Base-by-base conservation (phyloP, 257 asterid genomes). In the Linaria vulgaris region DNA sequence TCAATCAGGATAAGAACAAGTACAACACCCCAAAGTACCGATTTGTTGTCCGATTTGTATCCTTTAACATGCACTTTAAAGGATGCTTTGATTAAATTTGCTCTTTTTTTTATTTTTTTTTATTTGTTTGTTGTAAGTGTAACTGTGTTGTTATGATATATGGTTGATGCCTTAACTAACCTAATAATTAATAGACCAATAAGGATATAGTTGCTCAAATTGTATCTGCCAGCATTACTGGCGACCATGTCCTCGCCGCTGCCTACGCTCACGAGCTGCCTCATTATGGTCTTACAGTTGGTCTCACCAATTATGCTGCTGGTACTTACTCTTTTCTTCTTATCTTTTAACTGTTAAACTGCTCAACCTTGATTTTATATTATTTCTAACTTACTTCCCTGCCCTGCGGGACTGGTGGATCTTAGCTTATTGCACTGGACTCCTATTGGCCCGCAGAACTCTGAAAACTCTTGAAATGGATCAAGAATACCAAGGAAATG, bases 401-500 rank as follows among this genome's bases (percentile, higher is more conserved):
- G n/a, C n/a, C n/a, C n/a, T n/a, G n/a, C n/a, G n/a, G n/a, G n/a
- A 1, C 3, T 25, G 75, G 12, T 44, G 12, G 12, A n/a, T n/a
- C 27, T n/a, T 64, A 89, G 97, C 97, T 52, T 90, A 90, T 78
- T 87, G 95, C 70, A 90, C 95, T 61, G 97, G 97, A 8, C 95
- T 90, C 68, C 82, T 90, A 10, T 70, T 90, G 82, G 96, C 88
- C 12, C 91, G 96, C 44, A 84, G 96, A 31, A 92, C 85, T n/a
- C 78, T 90, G 38, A 82, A 87, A 50, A 78, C 66, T 52, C 97
- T 87, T 63, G 90, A 90, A 16, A 74, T 90, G 90, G 96, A 87
- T 63, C 72, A 70, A 27, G 95, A 85, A 67, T 90, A 87, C 23
- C 79, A 90, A 74, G 97, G 97, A 59, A 87, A 90, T 73, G 77